Conservation (phyloP, 176 grass and related monocot genomes). For the Musa acuminata region DNA sequence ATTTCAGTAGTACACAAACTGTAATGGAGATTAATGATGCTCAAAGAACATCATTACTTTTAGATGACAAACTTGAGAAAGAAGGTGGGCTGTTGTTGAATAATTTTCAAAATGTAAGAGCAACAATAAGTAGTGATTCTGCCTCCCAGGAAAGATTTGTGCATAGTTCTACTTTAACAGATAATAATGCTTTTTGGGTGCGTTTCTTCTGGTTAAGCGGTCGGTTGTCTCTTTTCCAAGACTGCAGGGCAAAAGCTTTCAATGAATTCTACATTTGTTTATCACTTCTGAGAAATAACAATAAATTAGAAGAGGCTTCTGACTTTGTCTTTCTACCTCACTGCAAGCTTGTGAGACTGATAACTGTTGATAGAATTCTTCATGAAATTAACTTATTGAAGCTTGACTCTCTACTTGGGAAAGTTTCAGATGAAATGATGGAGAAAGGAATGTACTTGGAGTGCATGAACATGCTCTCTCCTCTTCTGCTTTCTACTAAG, state of each 20-base stretch:
- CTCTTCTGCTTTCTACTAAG: constrained; percentile 79
- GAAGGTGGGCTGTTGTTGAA: constrained; percentile 13
- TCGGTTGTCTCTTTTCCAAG: constrained; percentile 63
- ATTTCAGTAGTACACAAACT: constrained; percentile 15
- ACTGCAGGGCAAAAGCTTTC: constrained; percentile 68
- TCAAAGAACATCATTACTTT: constrained; percentile 19
- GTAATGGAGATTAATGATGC: constrained; percentile 20
- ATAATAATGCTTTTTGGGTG: constrained; percentile 51
- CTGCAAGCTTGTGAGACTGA: constrained; percentile 51
- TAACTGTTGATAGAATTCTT: constrained; percentile 75
- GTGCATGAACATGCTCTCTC: constrained; percentile 72
- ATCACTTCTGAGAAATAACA: constrained; percentile 47
- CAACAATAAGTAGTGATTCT: constrained; percentile 8
- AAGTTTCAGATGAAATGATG: constrained; percentile 60
- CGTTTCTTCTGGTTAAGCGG: constrained; percentile 89
- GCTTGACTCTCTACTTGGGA: constrained; percentile 74
- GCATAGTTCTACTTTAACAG: constrained; percentile 26
- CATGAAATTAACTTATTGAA: constrained; percentile 92
- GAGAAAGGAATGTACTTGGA: constrained; percentile 70
- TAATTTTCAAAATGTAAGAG: constrained; percentile 25
- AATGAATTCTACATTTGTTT: constrained; percentile 67
- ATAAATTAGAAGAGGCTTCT: constrained; percentile 25
- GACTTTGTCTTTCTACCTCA: constrained; percentile 67
- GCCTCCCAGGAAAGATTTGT: constrained; percentile 24
- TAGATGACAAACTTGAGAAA: constrained; percentile 25